Evolutionary conservation across 208 protist species (phyloP).

Genomic region (Herpetomonas samuelpessoai): DNA sequence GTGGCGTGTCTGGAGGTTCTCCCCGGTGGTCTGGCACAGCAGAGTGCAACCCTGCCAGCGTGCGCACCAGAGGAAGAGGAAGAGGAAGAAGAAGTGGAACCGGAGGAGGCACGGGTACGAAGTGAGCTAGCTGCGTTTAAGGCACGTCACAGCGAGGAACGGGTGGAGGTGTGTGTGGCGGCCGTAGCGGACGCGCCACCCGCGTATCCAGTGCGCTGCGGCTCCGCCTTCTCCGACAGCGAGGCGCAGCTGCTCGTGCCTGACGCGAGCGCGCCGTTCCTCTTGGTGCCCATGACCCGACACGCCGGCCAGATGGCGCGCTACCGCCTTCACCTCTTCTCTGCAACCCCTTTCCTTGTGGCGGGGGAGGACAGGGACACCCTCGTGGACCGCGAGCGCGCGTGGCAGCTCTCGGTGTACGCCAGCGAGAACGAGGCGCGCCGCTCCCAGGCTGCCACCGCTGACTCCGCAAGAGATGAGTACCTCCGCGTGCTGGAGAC

Average conservation of each 20-base stretch:
- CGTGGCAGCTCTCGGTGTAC: slow-evolving; percentile 36
- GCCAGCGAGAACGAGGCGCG: slow-evolving; percentile 34
- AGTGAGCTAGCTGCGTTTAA: slow-evolving; percentile 42
- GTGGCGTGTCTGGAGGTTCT: background rate
- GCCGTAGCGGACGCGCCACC: slow-evolving; percentile 39
- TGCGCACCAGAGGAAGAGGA: slow-evolving; percentile 6
- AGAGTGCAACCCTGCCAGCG: background rate
- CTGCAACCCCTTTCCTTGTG: slow-evolving; percentile 43
- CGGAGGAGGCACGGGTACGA: slow-evolving; percentile 12
- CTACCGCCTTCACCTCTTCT: slow-evolving; percentile 72
- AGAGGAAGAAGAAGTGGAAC: slow-evolving; percentile 6
- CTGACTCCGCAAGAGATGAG: slow-evolving; percentile 5
- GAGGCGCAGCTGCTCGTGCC: slow-evolving; percentile 23
- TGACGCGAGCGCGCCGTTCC: slow-evolving; percentile 27
- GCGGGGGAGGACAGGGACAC: slow-evolving; percentile 15
- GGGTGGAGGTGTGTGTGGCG: slow-evolving; percentile 42
- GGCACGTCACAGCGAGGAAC: slow-evolving; percentile 26
- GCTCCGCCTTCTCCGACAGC: slow-evolving; percentile 23
- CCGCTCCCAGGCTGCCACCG: slow-evolving; percentile 3
- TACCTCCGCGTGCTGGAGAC: background rate
- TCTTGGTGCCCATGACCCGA: slow-evolving; percentile 59
- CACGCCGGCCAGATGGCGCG: slow-evolving; percentile 49
- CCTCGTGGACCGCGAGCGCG: slow-evolving; percentile 24
- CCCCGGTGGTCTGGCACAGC: too few relatives aligned
- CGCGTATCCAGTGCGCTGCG: slow-evolving; percentile 31